Percentiles rank a stretch among this genome's conserved stretches.
Evolutionary conservation across 805 yeast genomes (phyloP).

Genomic region (Saccharomycopsis sp.): DNA sequence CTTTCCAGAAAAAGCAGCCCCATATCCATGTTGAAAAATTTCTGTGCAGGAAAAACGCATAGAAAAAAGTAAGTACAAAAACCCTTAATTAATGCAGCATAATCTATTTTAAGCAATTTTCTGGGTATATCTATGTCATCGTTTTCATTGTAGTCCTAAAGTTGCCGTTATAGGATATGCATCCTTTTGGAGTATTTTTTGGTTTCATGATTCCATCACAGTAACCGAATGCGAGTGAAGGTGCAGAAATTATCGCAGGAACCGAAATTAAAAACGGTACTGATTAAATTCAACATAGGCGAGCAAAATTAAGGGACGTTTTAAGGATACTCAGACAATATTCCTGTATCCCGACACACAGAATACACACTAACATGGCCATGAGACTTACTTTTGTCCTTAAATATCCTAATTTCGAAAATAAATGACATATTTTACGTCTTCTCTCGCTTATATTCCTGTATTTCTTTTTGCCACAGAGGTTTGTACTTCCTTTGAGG

Average conservation of each 20-base stretch:
- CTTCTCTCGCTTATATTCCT: not conserved
- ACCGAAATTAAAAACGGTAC: not conserved
- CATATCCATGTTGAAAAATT: too few species aligned
- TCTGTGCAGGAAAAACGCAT: too few species aligned
- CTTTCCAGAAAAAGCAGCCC: too few species aligned
- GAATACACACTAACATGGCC: not conserved
- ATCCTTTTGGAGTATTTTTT: not conserved
- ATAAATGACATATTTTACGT: not conserved
- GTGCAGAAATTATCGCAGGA: not conserved
- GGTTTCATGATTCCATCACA: not conserved
- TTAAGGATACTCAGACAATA: not conserved
- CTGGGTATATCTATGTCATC: too few species aligned
- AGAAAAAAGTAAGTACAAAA: not conserved
- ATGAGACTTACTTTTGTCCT: not conserved
- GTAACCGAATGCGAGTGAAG: not conserved
- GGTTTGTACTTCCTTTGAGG: not conserved
- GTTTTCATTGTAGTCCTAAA: not conserved
- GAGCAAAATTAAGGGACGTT: not conserved
- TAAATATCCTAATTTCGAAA: not conserved
- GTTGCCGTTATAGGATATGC: not conserved
- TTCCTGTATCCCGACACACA: not conserved
- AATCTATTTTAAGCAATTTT: not conserved
- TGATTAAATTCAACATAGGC: not conserved
- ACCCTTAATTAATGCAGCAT: not conserved
- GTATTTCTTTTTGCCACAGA: not conserved